Base-by-base conservation (phyloP, 2,329 filamentous ascomycete genomes). In the Trichocomaceae sp. region DNA sequence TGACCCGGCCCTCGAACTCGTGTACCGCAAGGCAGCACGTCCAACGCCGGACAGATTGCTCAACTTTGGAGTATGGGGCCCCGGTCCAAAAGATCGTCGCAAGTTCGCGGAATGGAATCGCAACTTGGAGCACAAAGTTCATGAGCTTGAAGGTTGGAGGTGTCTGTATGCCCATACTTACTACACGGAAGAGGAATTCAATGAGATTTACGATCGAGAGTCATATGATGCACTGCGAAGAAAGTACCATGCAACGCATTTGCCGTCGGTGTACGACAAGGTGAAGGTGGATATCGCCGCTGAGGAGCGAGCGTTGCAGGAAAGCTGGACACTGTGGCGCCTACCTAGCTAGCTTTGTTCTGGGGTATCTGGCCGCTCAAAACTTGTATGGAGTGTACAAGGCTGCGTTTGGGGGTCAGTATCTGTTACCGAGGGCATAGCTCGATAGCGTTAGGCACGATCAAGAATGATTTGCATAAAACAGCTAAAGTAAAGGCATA, bases 141-240 rank as follows among this genome's bases (percentile, higher is more conserved):
- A 75, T 45, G 78, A 82, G 60, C 79, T 93, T 1, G 83, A 84
- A 46, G 89, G 89, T 2, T 82, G 86, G 75, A 95, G 95, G 74
- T 93, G 88, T 86, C 75, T 93, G 10, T 95, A 95, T 69, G 88
- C 89, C 2, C 87, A 91, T 64, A 86, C 88, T 0, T 95, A 90
- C 73, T 93, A 93, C 69, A 79, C 80, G n/a, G 80, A 87, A 55
- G 64, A 70, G 3, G 72, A 75, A 55, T 75, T 75, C 59, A 75
- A 72, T 72, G 45, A 58, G 2, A 71, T 73, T 48, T 75, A 74
- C 56, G 67, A 75, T 48, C 65, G 64, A 44, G 55, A 62, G 3
- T 59, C 59, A 59, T 74, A 75, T 47, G 69, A 72, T 39, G 59
- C 52, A 5, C 52, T 75, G 58, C 62, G 73, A 9, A 58, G 57